Conservation (phyloP, 2,329 filamentous ascomycete genomes). For the Pyricularia pennisetigena region DNA sequence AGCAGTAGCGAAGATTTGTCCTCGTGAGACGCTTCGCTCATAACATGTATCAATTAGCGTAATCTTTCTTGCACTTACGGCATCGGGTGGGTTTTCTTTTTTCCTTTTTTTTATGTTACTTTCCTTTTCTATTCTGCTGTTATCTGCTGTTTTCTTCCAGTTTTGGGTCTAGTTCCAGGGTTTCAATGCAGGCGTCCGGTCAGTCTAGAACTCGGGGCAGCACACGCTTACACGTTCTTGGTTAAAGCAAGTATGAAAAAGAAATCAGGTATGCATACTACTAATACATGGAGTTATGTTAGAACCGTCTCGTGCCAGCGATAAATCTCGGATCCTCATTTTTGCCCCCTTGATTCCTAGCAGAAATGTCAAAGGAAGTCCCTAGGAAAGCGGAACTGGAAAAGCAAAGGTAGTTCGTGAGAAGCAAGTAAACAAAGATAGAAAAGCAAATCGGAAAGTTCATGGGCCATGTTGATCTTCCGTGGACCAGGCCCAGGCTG, state of each 20-base stretch:
- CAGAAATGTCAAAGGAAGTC: neutral
- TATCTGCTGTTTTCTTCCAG: neutral
- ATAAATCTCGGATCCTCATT: neutral
- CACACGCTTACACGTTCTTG: neutral
- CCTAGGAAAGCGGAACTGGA: neutral
- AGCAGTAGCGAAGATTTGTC: conserved; percentile 2
- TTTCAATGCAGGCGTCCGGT: neutral
- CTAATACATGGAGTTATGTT: neutral
- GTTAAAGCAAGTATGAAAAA: neutral
- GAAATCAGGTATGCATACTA: neutral
- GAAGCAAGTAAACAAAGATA: neutral
- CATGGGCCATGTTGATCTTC: neutral
- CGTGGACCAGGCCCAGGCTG: neutral
- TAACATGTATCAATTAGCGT: neutral
- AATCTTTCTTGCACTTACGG: neutral
- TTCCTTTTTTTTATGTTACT: neutral
- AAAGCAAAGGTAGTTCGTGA: neutral
- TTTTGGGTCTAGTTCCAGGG: neutral
- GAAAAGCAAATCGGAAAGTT: neutral
- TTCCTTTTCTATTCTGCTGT: neutral
- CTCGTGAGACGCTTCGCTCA: neutral
- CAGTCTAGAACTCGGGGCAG: neutral
- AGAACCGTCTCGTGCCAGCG: neutral
- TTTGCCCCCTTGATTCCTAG: neutral
- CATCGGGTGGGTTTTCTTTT: neutral